Percentiles rank a stretch among this genome's conserved stretches.
These are phyloP conservation scores for Hypoxylon sp. DNA, from an alignment of 2,329 filamentous ascomycete species.

Conservation along the genomic window DNA sequence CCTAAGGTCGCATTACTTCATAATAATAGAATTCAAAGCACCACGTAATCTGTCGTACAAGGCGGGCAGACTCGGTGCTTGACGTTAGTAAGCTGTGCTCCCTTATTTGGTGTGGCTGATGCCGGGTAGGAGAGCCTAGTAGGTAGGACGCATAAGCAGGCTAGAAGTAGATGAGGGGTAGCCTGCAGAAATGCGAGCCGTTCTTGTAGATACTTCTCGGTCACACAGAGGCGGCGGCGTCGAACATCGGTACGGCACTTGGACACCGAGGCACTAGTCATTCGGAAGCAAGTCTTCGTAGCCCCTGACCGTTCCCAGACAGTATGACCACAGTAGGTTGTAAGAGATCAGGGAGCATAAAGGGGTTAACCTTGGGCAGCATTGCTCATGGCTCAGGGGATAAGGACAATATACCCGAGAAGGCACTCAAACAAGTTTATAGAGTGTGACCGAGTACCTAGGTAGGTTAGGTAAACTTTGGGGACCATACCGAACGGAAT, in stretches of 20 bases:
- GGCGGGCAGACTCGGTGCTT: not conserved
- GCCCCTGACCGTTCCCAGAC: not conserved
- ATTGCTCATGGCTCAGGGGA: not conserved
- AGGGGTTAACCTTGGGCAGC: not conserved
- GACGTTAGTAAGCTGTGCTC: not conserved
- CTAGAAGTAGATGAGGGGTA: not conserved
- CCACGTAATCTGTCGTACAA: not conserved
- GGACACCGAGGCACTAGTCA: not conserved
- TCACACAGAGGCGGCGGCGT: too few species aligned
- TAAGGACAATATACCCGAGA: not conserved
- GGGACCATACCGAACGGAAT: too few species aligned
- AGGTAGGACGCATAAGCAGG: not conserved
- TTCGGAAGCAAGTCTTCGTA: not conserved
- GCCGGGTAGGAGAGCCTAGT: not conserved
- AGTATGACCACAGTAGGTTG: not conserved
- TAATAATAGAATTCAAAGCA: conserved; percentile 9
- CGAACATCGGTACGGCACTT: not conserved
- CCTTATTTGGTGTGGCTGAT: not conserved
- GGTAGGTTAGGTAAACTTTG: too few species aligned
- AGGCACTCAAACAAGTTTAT: not conserved
- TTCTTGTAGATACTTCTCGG: not conserved
- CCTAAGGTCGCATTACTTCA: not conserved
- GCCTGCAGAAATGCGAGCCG: too few species aligned
- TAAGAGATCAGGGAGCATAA: not conserved
- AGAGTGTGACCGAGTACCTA: too few species aligned